Base-by-base conservation (phyloP, 1,284 basidiomycete genomes). In the Malassezia dermatis region DNA sequence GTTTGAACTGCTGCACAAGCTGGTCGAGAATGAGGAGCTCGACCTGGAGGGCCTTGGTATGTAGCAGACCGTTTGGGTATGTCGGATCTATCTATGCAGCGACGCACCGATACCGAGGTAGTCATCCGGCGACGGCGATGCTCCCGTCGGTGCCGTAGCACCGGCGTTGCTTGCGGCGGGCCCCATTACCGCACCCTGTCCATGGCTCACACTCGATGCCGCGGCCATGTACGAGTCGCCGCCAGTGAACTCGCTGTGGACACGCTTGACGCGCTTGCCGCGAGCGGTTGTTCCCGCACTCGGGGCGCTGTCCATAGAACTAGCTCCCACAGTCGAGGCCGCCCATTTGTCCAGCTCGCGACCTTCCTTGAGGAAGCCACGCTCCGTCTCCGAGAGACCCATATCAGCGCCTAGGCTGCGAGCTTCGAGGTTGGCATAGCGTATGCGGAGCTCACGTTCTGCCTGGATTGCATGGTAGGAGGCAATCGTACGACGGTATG, bases 401-500 rank as follows among this genome's bases (percentile, higher is more conserved):
- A 88, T 86, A 32, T 78, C 71, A n/a, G 83, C 83, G 44, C 90
- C 89, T 66, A 86, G 81, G 26, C 81, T 76, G 60, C 85, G 80
- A 11, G 90, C 90, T 76, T 96, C 89, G 63, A 84, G 78, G 17
- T 81, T 80, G 12, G 91, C 89, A 48, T 87, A 83, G 4, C 81
- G 78, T 26, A 82, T 83, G 2, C 88, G 81, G 53, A 88, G 81
- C 67, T 90, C 83, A 64, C 87, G 85, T 73, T 89, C 64, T 23
- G 65, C 65, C 31, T 60, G 64, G 51, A 64, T 55, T 5, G 60
- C 65, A 42, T 64, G 63, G 45, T 61, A 68, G 0, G 64, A 56
- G 2, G 65, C 64, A 23, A 73, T 59, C 17, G 68, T 69, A 55
- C 67, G 67, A 54, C 69, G 68, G 75, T 98, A 98, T 4, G 93